Percentiles rank a stretch among this genome's conserved stretches.
phyloP scores from a whole-genome alignment of 1,139 yeast species.

The Lodderomyces orthopsilosis region DNA sequence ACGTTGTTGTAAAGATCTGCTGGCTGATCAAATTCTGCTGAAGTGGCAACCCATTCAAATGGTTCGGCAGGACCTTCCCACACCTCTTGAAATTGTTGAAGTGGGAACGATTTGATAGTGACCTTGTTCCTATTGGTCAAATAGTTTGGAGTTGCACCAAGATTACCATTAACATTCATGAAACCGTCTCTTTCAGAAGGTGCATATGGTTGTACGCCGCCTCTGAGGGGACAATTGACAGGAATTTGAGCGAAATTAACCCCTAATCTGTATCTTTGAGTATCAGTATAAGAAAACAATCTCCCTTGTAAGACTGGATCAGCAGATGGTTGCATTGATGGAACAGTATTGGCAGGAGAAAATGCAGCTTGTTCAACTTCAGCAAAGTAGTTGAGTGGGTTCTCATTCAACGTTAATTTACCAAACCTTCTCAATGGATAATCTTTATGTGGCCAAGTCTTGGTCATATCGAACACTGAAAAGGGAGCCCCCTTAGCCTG shows the following conservation, averaged over 20 bases:
- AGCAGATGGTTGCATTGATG: conserved; percentile 80
- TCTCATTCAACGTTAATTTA: conserved; percentile 63
- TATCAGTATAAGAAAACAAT: conserved; percentile 81
- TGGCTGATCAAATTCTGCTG: conserved; percentile 69
- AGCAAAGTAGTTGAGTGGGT: conserved; percentile 76
- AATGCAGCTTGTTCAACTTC: conserved; percentile 83
- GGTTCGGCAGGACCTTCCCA: conserved; percentile 88
- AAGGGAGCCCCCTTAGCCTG: conserved; percentile 59
- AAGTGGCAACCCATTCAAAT: conserved; percentile 81
- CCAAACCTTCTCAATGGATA: conserved; percentile 77
- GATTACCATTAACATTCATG: conserved; percentile 80
- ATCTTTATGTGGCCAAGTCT: conserved; percentile 77
- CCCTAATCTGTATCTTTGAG: conserved; percentile 67
- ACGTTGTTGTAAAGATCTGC: conserved; percentile 65
- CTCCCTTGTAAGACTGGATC: conserved; percentile 87
- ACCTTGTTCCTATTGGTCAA: conserved; percentile 58
- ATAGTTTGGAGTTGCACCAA: conserved; percentile 82
- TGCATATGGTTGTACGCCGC: conserved; percentile 32
- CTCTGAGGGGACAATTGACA: conserved; percentile 61
- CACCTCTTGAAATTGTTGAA: conserved; percentile 69
- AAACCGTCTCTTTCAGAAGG: conserved; percentile 85
- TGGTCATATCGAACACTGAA: conserved; percentile 69
- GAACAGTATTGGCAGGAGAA: conserved; percentile 80
- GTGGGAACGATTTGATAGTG: conserved; percentile 41
- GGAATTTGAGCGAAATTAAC: conserved; percentile 71